A percentile compares a stretch with the other conserved stretches of the same genome.
Evolutionary conservation across 2,329 filamentous ascomycete species (phyloP).

Genomic region (Berkeleyomyces rouxiae): DNA sequence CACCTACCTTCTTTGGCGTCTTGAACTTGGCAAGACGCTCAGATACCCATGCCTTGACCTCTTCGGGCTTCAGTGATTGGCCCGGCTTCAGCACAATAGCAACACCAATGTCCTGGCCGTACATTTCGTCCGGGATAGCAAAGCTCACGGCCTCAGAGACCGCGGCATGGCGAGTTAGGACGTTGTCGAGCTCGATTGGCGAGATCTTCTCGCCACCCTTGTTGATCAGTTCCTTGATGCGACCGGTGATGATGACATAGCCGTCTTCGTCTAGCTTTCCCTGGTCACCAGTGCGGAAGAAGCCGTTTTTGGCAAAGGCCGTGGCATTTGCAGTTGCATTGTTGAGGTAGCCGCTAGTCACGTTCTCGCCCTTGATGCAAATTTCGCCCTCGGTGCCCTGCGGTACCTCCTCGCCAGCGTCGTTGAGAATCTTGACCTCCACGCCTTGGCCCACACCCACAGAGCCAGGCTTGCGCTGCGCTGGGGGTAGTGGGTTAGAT

Average conservation of each 20-base stretch:
- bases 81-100: constrained; percentile 58
- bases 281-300: constrained; percentile 80
- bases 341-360: constrained; percentile 74
- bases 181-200: constrained; percentile 76
- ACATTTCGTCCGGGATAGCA: constrained; percentile 65
- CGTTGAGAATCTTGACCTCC: constrained; percentile 60
- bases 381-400: constrained; percentile 65
- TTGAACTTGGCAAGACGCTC: constrained; percentile 69
- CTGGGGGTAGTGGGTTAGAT: constrained; percentile 54
- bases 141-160: constrained; percentile 71
- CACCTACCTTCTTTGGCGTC: constrained; percentile 55
- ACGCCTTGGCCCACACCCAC: constrained; percentile 75
- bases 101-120: constrained; percentile 66
- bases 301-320: constrained; percentile 58
- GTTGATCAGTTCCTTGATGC: constrained; percentile 87
- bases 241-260: constrained; percentile 73
- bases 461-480: constrained; percentile 60
- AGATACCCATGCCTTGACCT: constrained; percentile 51
- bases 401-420: constrained; percentile 48
- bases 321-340: constrained; percentile 59
- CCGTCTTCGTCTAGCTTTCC: constrained; percentile 65
- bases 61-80: constrained; percentile 36
- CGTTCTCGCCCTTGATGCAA: constrained; percentile 65
- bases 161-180: constrained; percentile 54
- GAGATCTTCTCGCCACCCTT: constrained; percentile 83